Conservation (phyloP, 345 rosid genomes). For the Eucalyptus dawsonii region DNA sequence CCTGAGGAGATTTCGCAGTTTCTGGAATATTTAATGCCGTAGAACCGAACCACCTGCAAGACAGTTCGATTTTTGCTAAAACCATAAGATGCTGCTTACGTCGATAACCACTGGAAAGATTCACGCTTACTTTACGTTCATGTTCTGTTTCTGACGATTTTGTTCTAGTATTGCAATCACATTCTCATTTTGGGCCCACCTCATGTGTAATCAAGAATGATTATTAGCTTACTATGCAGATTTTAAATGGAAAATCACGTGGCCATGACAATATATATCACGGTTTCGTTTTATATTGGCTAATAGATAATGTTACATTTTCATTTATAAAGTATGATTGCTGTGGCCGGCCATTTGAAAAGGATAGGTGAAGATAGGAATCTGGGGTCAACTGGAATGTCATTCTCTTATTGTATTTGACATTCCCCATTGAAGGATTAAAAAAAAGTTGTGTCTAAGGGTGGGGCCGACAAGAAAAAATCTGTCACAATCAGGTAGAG, state of each 20-base stretch:
- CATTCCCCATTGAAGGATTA: background rate
- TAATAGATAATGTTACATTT: background rate
- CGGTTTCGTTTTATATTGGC: background rate
- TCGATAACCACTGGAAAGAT: background rate
- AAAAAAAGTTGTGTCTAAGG: background rate
- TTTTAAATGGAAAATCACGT: background rate
- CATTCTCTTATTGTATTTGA: background rate
- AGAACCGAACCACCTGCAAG: slow-evolving; percentile 17
- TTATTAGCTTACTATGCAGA: background rate
- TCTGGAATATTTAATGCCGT: background rate
- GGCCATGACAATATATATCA: background rate
- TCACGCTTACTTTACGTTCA: background rate
- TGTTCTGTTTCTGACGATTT: background rate
- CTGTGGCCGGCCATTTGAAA: background rate
- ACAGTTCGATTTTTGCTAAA: background rate
- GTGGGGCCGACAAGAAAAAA: background rate
- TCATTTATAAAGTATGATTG: background rate
- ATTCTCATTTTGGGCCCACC: background rate
- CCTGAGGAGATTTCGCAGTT: background rate
- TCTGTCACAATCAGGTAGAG: background rate
- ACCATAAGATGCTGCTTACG: background rate
- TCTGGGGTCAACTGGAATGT: background rate
- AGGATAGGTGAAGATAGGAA: background rate
- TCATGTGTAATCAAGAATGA: background rate
- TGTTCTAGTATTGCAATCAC: background rate